A percentile compares a stretch with the other conserved stretches of the same genome.
Conservation (phyloP, 768 basidiomycete genomes). For the Cystoderma amianthinum region DNA sequence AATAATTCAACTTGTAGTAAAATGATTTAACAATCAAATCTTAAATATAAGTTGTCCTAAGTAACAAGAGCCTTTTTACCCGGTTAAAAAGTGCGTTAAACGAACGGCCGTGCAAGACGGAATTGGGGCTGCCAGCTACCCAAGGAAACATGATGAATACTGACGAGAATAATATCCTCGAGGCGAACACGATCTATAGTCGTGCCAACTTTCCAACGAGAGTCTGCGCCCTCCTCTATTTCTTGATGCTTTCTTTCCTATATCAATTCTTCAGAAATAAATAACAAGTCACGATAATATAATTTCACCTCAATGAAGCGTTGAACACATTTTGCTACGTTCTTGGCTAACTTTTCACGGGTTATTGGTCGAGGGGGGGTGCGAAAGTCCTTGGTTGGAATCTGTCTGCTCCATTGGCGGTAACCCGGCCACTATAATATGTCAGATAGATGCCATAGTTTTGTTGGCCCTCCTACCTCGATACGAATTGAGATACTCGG, state of each 20-base stretch:
- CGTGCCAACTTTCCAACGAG: constrained; percentile 55
- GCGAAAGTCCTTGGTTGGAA: constrained; percentile 76
- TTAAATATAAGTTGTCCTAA: neutral
- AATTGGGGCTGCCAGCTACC: constrained; percentile 81
- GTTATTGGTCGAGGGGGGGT: constrained; percentile 77
- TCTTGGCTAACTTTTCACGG: constrained; percentile 68
- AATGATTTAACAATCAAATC: too few species aligned
- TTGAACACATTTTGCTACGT: constrained; percentile 69
- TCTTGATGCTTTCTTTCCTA: constrained; percentile 41
- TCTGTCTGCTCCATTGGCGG: constrained; percentile 71
- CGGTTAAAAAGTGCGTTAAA: neutral
- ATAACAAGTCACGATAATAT: constrained; percentile 14
- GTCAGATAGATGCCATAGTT: neutral
- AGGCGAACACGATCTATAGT: constrained; percentile 45
- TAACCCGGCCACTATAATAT: constrained; percentile 70
- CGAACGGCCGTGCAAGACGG: constrained; percentile 42
- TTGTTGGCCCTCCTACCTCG: constrained; percentile 53
- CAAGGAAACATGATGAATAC: constrained; percentile 77
- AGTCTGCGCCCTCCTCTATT: constrained; percentile 63
- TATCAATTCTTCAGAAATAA: constrained; percentile 4
- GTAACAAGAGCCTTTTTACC: neutral
- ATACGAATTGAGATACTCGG: constrained; percentile 77
- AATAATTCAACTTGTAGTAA: too few species aligned
- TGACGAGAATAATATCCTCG: constrained; percentile 67
- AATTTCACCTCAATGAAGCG: constrained; percentile 65